These are phyloP conservation scores for Ustilago lituana DNA, from an alignment of 1,284 basidiomycete genomes.

Conservation along the genomic window DNA sequence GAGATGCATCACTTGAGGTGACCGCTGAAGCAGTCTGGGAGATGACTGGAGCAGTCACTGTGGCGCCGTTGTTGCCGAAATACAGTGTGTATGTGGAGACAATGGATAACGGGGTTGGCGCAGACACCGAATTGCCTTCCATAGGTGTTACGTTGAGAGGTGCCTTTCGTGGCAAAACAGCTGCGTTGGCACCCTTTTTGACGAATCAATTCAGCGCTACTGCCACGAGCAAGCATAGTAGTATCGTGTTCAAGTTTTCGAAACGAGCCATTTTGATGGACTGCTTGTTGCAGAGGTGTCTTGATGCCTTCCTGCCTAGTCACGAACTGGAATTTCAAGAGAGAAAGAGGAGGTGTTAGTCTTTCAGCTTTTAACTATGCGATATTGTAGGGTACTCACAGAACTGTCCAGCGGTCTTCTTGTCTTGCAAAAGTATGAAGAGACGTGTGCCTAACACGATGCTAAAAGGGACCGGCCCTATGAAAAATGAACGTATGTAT, in stretches of 20 bases:
- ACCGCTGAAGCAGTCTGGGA: not conserved
- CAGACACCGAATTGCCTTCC: not conserved
- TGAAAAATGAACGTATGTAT: not conserved
- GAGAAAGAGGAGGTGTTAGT: too few relatives aligned
- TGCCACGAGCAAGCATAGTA: conserved; percentile 7
- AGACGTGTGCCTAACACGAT: conserved; percentile 8
- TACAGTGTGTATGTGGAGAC: conserved; percentile 28
- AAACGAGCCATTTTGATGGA: conserved; percentile 5
- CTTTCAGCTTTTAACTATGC: too few relatives aligned
- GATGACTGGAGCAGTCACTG: not conserved
- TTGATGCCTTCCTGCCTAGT: too few relatives aligned
- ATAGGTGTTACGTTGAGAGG: conserved; percentile 3
- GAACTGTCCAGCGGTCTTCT: conserved; percentile 10
- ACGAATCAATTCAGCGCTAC: not conserved
- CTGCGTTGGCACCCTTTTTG: not conserved
- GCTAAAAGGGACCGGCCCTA: conserved; percentile 6
- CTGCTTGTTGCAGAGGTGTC: not conserved
- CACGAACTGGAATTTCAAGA: too few relatives aligned
- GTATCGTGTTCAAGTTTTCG: not conserved
- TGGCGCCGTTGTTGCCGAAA: conserved; percentile 19
- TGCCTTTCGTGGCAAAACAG: conserved; percentile 15
- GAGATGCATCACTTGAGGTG: not conserved
- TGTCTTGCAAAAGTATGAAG: not conserved
- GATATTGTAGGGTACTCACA: too few relatives aligned
- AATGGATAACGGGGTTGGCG: conserved; percentile 16